Conservation (phyloP, 805 yeast species). For the Pichia gijzeniarum region DNA sequence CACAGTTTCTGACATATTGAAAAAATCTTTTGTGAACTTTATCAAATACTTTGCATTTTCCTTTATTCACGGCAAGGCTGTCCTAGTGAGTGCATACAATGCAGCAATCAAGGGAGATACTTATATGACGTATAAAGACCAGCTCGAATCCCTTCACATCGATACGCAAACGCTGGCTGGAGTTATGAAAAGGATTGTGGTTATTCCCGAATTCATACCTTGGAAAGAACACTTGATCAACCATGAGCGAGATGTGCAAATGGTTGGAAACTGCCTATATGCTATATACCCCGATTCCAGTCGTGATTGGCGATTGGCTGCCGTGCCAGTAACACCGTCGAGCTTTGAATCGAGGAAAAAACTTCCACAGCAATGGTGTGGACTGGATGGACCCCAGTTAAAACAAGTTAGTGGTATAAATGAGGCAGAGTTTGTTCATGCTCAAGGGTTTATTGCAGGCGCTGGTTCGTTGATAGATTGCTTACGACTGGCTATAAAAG, state of each 20-base stretch:
- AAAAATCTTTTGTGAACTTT: conserved; percentile 59
- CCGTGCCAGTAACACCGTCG: conserved; percentile 67
- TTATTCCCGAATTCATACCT: conserved; percentile 69
- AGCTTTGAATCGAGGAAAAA: conserved; percentile 81
- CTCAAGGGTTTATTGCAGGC: conserved; percentile 96
- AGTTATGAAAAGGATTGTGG: conserved; percentile 36
- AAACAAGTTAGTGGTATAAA: conserved; percentile 63
- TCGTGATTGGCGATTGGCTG: conserved; percentile 34
- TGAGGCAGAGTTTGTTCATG: conserved; percentile 86
- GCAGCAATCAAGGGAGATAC: background rate
- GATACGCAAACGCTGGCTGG: background rate
- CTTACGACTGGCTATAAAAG: conserved; percentile 10
- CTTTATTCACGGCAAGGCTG: conserved; percentile 82
- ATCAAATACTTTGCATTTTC: conserved; percentile 67
- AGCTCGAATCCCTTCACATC: background rate
- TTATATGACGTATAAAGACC: background rate
- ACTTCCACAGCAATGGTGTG: conserved; percentile 86
- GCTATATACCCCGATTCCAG: background rate
- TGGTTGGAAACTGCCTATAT: conserved; percentile 25
- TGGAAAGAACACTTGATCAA: conserved; percentile 61
- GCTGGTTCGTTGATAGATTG: conserved; percentile 63
- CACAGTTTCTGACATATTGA: conserved; percentile 73
- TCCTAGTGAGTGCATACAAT: conserved; percentile 61
- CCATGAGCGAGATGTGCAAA: conserved; percentile 58
- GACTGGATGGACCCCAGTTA: conserved; percentile 78